Conservation (phyloP, 495 filamentous ascomycete species). For the Chaetomium cochliodes region DNA sequence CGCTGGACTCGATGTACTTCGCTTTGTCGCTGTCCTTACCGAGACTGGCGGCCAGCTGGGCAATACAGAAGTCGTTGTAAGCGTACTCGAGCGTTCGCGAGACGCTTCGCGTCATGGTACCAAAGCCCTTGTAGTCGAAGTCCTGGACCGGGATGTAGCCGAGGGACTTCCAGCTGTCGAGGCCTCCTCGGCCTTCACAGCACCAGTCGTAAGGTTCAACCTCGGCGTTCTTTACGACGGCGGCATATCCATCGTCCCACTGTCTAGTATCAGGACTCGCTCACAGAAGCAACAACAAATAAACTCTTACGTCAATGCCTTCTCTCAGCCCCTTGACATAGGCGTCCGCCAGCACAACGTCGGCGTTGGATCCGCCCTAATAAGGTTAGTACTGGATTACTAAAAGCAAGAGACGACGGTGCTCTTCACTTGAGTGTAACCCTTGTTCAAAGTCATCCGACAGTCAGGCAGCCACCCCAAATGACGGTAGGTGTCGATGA, state of each 20-base stretch:
- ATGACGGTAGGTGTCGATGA: slow-evolving; percentile 71
- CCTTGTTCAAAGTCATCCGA: slow-evolving; percentile 62
- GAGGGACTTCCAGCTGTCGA: slow-evolving; percentile 65
- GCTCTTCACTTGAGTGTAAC: slow-evolving; percentile 58
- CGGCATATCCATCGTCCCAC: slow-evolving; percentile 71
- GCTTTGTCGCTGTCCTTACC: slow-evolving; percentile 54
- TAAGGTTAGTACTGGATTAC: neutral
- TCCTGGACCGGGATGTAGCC: slow-evolving; percentile 70
- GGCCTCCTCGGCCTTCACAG: slow-evolving; percentile 65
- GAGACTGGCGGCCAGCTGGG: slow-evolving; percentile 58
- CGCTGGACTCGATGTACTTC: slow-evolving; percentile 61
- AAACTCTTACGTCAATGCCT: slow-evolving; percentile 55
- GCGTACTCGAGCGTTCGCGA: slow-evolving; percentile 74
- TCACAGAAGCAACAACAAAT: neutral
- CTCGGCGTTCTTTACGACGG: slow-evolving; percentile 73
- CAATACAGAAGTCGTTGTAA: slow-evolving; percentile 75
- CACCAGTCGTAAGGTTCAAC: slow-evolving; percentile 70
- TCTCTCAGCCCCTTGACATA: slow-evolving; percentile 65
- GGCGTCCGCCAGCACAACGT: slow-evolving; percentile 67
- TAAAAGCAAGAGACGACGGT: neutral
- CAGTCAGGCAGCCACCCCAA: slow-evolving; percentile 70
- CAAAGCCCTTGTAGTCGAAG: slow-evolving; percentile 64
- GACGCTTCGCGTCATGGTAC: slow-evolving; percentile 67
- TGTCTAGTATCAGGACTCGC: slow-evolving; percentile 12
- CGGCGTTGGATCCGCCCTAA: slow-evolving; percentile 74